Percentiles rank a stretch among this genome's conserved stretches.
Evolutionary conservation across 2,329 filamentous ascomycete genomes (phyloP).

Genomic region (Metarhizium rileyi): DNA sequence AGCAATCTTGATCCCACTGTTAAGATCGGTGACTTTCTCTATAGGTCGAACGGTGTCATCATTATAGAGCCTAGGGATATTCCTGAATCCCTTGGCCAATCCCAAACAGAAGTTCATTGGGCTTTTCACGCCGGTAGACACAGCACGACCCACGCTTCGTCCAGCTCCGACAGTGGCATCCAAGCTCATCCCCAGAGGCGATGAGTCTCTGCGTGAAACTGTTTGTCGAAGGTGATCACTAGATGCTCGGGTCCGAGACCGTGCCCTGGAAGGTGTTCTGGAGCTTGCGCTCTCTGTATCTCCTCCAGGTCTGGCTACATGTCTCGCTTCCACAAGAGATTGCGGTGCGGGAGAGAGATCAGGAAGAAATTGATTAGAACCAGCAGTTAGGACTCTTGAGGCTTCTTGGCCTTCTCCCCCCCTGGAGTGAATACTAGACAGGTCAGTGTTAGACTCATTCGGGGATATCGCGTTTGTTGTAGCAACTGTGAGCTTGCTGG

Average conservation of each 20-base stretch:
- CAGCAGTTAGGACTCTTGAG: not conserved
- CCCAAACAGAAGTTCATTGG: constrained; percentile 81
- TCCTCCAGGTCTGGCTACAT: not conserved
- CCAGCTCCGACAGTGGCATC: constrained; percentile 56
- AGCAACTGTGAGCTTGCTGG: constrained; percentile 6
- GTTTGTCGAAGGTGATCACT: constrained; percentile 9
- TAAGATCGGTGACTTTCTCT: constrained; percentile 69
- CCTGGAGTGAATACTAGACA: not conserved
- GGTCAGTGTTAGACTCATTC: constrained; percentile 4
- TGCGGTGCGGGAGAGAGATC: constrained; percentile 1
- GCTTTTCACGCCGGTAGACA: constrained; percentile 64
- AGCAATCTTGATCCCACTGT: constrained; percentile 67
- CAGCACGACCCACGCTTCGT: constrained; percentile 60
- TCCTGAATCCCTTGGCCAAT: constrained; percentile 78
- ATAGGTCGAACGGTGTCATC: constrained; percentile 71
- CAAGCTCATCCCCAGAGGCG: constrained; percentile 21
- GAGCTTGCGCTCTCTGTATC: not conserved
- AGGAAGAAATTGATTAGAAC: not conserved
- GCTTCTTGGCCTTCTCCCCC: not conserved
- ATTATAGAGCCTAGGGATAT: constrained; percentile 75
- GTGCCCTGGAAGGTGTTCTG: not conserved
- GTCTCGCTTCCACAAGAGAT: not conserved
- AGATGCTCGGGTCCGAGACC: constrained; percentile 2
- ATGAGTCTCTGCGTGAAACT: constrained; percentile 10
- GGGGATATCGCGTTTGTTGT: constrained; percentile 6